Evolutionary conservation across 371 early-diverging fungal genomes (phyloP), one percentile per base, ranked within the genome.

Genomic region (Dichotomocladium elegans): DNA sequence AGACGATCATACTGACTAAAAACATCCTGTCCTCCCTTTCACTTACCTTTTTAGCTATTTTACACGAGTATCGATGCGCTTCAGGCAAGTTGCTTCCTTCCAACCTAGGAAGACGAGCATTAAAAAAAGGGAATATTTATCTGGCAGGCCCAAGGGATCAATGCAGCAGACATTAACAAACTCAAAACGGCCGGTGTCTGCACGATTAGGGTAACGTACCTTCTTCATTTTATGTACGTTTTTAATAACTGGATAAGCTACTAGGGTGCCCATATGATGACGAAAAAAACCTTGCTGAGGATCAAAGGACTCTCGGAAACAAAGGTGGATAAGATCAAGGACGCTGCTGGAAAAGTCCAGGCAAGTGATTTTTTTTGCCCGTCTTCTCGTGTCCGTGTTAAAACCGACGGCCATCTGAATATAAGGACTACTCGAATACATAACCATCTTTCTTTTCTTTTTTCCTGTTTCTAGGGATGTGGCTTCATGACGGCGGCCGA

Each of bases 301-400:
- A 85, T 92, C 58, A 92, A 91, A 63, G 92, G 93, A 0, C 61
- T 92, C 33, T 87, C 88, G n/a, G 93, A 92, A 64, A 70, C 79
- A 29, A 95, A 94, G 54, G 91, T 91, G 21, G 95, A 95, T 34
- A 94, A 92, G 66, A 81, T 92, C 41, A 88, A 87, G 60, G 92
- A 91, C 41, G 84, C 83, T 2, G 88, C 86, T 21, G 48, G 62
- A 0, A 87, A 88, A 47, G 58, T 74, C 14, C 57, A 72, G 63
- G 74, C 66, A 64, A n/a, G n/a, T 40, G 35, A 8, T 37, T 10
- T 31, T 1, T 0, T 37, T 37, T 21, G n/a, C 37, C 11, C 35
- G 17, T 35, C n/a, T n/a, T n/a, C n/a, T n/a, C n/a, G n/a, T n/a
- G n/a, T n/a, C n/a, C n/a, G n/a, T n/a, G n/a, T n/a, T n/a, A n/a